Percentiles rank a stretch among this genome's conserved stretches.
phyloP scores from a whole-genome alignment of 1,139 yeast species.

The Blastobotrys proliferans region DNA sequence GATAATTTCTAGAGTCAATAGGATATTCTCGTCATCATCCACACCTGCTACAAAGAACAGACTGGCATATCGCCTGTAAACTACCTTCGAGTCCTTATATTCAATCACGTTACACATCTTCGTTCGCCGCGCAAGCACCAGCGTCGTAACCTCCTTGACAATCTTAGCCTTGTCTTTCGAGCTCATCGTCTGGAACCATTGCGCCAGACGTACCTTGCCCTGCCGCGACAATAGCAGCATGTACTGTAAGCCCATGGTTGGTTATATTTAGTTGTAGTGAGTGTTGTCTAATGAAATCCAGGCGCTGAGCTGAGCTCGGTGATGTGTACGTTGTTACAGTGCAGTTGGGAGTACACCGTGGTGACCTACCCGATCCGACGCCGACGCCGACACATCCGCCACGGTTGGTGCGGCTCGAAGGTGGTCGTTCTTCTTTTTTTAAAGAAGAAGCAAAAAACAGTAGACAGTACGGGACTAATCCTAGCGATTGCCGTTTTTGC shows the following conservation, averaged over 20 bases:
- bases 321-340: too few relatives aligned
- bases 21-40: slow-evolving; percentile 79
- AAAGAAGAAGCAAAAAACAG: too few relatives aligned
- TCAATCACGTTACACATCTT: slow-evolving; percentile 97
- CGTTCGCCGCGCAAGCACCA: slow-evolving; percentile 78
- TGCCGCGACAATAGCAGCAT: slow-evolving; percentile 82
- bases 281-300: too few relatives aligned
- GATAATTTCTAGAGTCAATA: slow-evolving; percentile 76
- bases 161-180: slow-evolving; percentile 82
- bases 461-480: too few relatives aligned
- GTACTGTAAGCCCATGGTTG: slow-evolving; percentile 80
- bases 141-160: slow-evolving; percentile 79
- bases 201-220: slow-evolving; percentile 87
- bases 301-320: too few relatives aligned
- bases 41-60: slow-evolving; percentile 85
- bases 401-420: too few relatives aligned
- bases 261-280: too few relatives aligned
- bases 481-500: too few relatives aligned
- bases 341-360: too few relatives aligned
- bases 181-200: slow-evolving; percentile 84
- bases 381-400: too few relatives aligned
- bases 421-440: too few relatives aligned
- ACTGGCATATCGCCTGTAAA: slow-evolving; percentile 90
- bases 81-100: slow-evolving; percentile 81
- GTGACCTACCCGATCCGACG: too few relatives aligned